Evolutionary conservation across 352 stramenopile genomes (phyloP).

Genomic region (Phytophthora hybrid): DNA sequence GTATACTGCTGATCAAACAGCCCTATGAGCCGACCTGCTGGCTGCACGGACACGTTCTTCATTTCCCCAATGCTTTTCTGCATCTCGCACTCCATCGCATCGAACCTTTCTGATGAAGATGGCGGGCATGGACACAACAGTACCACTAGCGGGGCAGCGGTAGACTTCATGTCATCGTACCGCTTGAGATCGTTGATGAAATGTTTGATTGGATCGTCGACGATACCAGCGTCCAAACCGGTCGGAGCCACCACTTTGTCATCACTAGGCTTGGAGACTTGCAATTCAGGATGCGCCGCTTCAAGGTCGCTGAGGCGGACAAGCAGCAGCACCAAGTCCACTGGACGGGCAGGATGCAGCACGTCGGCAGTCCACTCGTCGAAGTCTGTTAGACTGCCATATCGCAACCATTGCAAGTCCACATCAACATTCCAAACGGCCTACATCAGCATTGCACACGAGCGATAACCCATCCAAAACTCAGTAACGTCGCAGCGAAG

Average conservation of each 20-base stretch:
- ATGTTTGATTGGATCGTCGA: slow-evolving; percentile 11
- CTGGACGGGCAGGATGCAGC: slow-evolving; percentile 8
- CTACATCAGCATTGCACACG: slow-evolving; percentile 26
- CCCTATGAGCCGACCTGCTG: slow-evolving; percentile 30
- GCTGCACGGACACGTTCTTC: slow-evolving; percentile 35
- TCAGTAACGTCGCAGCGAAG: slow-evolving; percentile 1
- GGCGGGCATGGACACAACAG: slow-evolving; percentile 48
- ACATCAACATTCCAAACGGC: slow-evolving; percentile 37
- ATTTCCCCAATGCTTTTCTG: slow-evolving; percentile 28
- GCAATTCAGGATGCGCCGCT: slow-evolving; percentile 64
- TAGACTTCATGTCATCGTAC: slow-evolving; percentile 27
- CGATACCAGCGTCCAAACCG: not conserved
- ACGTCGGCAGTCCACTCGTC: slow-evolving; percentile 39
- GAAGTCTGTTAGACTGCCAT: slow-evolving; percentile 54
- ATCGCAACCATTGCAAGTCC: slow-evolving; percentile 63
- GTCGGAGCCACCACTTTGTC: not conserved
- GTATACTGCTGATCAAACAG: slow-evolving; percentile 46
- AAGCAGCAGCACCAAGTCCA: slow-evolving; percentile 64
- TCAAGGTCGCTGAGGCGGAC: slow-evolving; percentile 68
- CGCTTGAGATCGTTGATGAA: slow-evolving; percentile 38
- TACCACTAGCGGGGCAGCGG: slow-evolving; percentile 41
- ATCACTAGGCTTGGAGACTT: not conserved
- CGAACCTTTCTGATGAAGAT: slow-evolving; percentile 18
- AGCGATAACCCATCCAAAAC: not conserved
- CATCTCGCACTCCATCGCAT: slow-evolving; percentile 22